These are phyloP conservation scores for Citrus hindsii DNA, from an alignment of 345 rosid genomes.

Conservation along the genomic window DNA sequence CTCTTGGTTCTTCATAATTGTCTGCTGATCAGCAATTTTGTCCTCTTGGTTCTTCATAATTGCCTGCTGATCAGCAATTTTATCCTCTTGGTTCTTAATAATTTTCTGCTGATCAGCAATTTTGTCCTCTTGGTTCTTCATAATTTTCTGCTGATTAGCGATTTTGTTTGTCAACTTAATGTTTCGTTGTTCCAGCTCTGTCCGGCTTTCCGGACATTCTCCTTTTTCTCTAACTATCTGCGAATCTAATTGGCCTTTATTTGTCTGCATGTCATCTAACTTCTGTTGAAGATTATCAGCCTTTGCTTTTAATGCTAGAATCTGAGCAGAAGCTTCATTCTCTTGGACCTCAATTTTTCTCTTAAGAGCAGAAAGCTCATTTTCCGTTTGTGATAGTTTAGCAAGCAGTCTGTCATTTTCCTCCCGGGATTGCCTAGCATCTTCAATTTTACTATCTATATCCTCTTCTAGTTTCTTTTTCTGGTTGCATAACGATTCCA, in stretches of 20 bases:
- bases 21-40: conserved; percentile 29
- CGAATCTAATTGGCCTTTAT: conserved; percentile 28
- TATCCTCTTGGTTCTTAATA: conserved; percentile 29
- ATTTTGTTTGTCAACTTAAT: conserved; percentile 21
- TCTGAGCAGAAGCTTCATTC: conserved; percentile 21
- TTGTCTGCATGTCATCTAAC: conserved; percentile 29
- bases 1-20: conserved; percentile 29
- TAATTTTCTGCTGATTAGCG: conserved; percentile 32
- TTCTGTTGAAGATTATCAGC: conserved; percentile 27
- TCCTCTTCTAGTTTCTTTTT: conserved; percentile 38
- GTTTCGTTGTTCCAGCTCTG: conserved; percentile 19
- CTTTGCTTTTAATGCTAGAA: conserved; percentile 19
- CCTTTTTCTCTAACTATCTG: conserved; percentile 20
- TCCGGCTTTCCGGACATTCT: conserved; percentile 17
- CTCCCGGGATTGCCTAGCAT: conserved; percentile 35
- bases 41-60: conserved; percentile 31
- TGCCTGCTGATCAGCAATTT: conserved; percentile 28
- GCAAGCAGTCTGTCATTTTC: conserved; percentile 38
- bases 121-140: conserved; percentile 29
- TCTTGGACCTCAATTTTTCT: conserved; percentile 10
- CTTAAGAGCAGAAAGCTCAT: conserved; percentile 18
- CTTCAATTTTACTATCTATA: conserved; percentile 21
- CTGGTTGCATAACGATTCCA: conserved; percentile 21
- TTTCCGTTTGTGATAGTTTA: conserved; percentile 37
- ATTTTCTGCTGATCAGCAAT: conserved; percentile 32